Percentiles rank a stretch among this genome's conserved stretches.
Evolutionary conservation across 2,329 filamentous ascomycete genomes (phyloP).

Genomic region (Hawksworthiomyces lignivorus): DNA sequence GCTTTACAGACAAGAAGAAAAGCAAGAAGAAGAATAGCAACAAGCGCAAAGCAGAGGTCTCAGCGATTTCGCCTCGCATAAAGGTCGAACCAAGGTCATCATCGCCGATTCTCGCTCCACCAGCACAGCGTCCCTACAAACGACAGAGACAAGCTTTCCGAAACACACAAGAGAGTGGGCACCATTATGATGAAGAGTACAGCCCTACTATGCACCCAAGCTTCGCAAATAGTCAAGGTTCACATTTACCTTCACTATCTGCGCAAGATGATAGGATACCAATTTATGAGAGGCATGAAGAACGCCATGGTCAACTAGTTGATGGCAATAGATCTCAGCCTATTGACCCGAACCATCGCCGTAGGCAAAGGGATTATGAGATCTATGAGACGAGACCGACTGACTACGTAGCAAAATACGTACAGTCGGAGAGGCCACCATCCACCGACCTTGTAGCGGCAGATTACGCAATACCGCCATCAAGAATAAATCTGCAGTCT

Average conservation of each 20-base stretch:
- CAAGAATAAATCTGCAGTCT: slow-evolving; percentile 24
- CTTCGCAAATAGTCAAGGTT: slow-evolving; percentile 23
- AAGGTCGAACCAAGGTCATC: slow-evolving; percentile 59
- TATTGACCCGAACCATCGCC: no score
- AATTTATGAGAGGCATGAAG: no score
- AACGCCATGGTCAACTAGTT: no score
- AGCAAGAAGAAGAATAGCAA: slow-evolving; percentile 47
- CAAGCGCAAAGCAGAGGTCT: slow-evolving; percentile 42
- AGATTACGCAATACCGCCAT: slow-evolving; percentile 5
- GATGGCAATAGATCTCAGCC: no score
- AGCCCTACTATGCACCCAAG: slow-evolving; percentile 19
- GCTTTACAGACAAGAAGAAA: slow-evolving; percentile 21
- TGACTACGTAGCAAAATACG: slow-evolving; percentile 25
- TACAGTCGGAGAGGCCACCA: slow-evolving; percentile 16
- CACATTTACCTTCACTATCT: no score
- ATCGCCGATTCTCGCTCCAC: slow-evolving; percentile 47
- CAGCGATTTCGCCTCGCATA: slow-evolving; percentile 46
- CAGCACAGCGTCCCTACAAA: slow-evolving; percentile 49
- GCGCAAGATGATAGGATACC: no score
- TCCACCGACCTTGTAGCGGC: not conserved
- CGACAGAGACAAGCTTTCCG: slow-evolving; percentile 41
- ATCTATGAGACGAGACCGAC: slow-evolving; percentile 24
- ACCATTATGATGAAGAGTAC: slow-evolving; percentile 10
- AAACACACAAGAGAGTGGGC: slow-evolving; percentile 18
- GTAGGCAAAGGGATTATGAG: slow-evolving; percentile 15